These are phyloP conservation scores for Avena insularis DNA, from an alignment of 176 grass and related monocot species.

Conservation along the genomic window DNA sequence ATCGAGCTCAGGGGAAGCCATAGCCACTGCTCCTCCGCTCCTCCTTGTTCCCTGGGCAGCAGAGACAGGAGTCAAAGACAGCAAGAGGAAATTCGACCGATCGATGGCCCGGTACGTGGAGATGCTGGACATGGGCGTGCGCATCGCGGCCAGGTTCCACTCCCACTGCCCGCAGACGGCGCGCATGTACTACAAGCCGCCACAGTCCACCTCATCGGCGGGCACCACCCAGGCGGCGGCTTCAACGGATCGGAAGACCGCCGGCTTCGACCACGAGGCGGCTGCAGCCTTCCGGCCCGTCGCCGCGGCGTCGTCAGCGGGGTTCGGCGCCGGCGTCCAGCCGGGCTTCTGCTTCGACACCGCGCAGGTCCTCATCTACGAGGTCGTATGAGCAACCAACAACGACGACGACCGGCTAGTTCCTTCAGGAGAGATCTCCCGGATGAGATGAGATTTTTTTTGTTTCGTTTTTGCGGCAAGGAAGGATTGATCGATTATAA, in stretches of 20 bases:
- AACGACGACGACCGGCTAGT: too few relatives aligned
- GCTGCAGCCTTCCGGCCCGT: background rate
- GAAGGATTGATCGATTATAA: background rate
- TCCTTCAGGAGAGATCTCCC: too few relatives aligned
- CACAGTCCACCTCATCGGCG: constrained; percentile 2
- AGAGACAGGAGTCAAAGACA: background rate
- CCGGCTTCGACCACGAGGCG: background rate
- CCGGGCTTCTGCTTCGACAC: constrained; percentile 19
- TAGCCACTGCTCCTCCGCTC: background rate
- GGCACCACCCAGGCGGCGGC: background rate
- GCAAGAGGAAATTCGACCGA: background rate
- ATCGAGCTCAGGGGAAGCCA: background rate
- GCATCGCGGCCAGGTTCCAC: constrained; percentile 68
- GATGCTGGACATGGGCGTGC: constrained; percentile 72
- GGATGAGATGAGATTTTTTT: too few relatives aligned
- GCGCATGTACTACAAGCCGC: constrained; percentile 83
- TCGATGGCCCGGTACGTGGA: constrained; percentile 58
- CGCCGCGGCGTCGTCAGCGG: background rate
- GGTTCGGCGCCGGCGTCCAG: background rate
- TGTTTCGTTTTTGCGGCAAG: too few relatives aligned
- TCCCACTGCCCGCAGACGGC: constrained; percentile 79
- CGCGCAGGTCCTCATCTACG: constrained; percentile 37
- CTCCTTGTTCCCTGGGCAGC: background rate
- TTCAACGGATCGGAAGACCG: background rate
- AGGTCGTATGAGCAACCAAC: background rate